A percentile compares a stretch with the other conserved stretches of the same genome.
Conservation (phyloP, 2,329 filamentous ascomycete genomes). For the Colletotrichum zoysiae region DNA sequence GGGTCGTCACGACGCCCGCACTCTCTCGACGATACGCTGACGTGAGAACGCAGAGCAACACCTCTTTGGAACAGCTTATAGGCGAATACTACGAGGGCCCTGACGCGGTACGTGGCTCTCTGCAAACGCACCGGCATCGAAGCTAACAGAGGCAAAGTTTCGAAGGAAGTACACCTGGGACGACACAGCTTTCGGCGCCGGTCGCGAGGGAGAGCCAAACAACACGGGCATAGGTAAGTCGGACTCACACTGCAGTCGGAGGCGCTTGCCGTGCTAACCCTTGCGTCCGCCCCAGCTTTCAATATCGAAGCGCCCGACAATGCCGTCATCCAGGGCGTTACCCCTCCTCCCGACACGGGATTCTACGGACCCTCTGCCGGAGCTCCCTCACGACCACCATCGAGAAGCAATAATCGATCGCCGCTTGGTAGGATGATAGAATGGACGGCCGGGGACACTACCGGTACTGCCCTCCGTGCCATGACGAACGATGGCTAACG, state of each 20-base stretch:
- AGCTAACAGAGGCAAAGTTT: constrained; percentile 52
- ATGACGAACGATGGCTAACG: constrained; percentile 40
- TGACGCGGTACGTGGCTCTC: constrained; percentile 40
- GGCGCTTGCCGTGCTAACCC: constrained; percentile 18
- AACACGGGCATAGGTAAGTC: constrained; percentile 60
- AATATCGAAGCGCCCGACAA: constrained; percentile 66
- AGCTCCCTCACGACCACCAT: constrained; percentile 73
- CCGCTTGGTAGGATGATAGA: constrained; percentile 66
- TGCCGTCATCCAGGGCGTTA: constrained; percentile 58
- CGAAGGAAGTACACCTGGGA: constrained; percentile 67
- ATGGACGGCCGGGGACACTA: constrained; percentile 55
- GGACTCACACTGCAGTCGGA: neutral
- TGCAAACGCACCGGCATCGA: neutral
- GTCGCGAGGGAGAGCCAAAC: constrained; percentile 63
- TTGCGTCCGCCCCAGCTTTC: constrained; percentile 59
- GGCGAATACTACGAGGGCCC: constrained; percentile 66
- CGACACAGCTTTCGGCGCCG: constrained; percentile 64
- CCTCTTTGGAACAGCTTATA: constrained; percentile 62
- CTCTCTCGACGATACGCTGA: constrained; percentile 17
- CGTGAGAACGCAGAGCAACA: constrained; percentile 54
- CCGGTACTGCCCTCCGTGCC: constrained; percentile 38
- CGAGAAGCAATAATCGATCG: constrained; percentile 68
- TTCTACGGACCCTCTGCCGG: constrained; percentile 52
- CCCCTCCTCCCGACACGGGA: constrained; percentile 53
- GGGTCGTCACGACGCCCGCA: neutral